These are phyloP conservation scores for Porcisia deanei DNA, from an alignment of 208 protist genomes.

Conservation along the genomic window DNA sequence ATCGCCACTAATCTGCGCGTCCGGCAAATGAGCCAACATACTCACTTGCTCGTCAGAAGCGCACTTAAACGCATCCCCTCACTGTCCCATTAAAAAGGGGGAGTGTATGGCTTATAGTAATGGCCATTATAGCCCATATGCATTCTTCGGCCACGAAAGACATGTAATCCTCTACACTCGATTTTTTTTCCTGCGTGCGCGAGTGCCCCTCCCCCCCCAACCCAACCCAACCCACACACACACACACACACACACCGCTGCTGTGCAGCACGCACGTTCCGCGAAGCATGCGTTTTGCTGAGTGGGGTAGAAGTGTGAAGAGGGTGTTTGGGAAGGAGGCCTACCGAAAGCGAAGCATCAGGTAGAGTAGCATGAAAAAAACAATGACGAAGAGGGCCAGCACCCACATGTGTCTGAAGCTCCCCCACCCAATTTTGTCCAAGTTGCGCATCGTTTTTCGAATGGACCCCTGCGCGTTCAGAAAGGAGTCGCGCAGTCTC, in stretches of 20 bases:
- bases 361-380: constrained; percentile 78
- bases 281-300: no score
- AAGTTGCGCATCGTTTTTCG: constrained; percentile 59
- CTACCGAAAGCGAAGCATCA: constrained; percentile 63
- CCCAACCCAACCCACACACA: no score
- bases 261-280: no score
- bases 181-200: neutral
- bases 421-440: constrained; percentile 32
- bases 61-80: neutral
- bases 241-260: no score
- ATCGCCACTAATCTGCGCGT: neutral
- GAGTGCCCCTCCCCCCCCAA: neutral
- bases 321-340: neutral
- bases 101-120: neutral
- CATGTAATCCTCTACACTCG: neutral
- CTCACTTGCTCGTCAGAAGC: neutral
- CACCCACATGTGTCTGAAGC: constrained; percentile 82
- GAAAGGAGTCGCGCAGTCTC: constrained; percentile 40
- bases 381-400: constrained; percentile 80
- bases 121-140: neutral
- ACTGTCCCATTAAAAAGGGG: neutral
- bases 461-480: constrained; percentile 40
- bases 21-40: neutral
- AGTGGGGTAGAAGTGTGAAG: neutral
- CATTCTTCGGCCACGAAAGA: neutral